A percentile compares a stretch with the other conserved stretches of the same genome.
These are phyloP conservation scores for Aristolochia californica DNA, from an alignment of 164 flowering plant genomes.

Conservation along the genomic window DNA sequence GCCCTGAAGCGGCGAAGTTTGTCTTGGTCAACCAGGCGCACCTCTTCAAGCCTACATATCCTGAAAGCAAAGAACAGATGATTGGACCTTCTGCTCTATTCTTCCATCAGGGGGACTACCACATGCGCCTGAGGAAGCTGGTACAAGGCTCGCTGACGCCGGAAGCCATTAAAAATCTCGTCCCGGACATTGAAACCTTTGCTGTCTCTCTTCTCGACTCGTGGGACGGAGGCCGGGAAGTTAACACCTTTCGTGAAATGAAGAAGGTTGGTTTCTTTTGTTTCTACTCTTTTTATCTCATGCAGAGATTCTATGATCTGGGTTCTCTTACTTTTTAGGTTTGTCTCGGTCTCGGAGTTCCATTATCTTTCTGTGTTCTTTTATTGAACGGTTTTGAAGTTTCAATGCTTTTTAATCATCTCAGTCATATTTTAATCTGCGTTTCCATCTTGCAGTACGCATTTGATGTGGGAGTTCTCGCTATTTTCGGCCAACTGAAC, in stretches of 20 bases:
- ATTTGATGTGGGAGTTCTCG: conserved; percentile 57
- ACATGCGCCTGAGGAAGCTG: conserved; percentile 49
- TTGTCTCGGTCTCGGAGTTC: background rate
- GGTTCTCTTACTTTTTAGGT: background rate
- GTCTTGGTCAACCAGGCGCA: conserved; percentile 63
- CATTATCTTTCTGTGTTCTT: background rate
- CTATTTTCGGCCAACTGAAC: conserved; percentile 47
- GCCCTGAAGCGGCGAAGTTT: conserved; percentile 69
- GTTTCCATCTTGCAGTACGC: conserved; percentile 37
- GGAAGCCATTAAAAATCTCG: conserved; percentile 31
- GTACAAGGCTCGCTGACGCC: conserved; percentile 53
- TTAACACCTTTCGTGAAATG: conserved; percentile 67
- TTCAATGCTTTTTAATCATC: background rate
- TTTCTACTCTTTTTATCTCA: conserved; percentile 7
- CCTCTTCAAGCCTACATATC: conserved; percentile 88
- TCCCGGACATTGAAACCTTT: conserved; percentile 35
- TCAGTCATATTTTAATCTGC: background rate
- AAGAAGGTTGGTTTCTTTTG: conserved; percentile 43
- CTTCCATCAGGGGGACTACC: conserved; percentile 80
- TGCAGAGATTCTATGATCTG: background rate
- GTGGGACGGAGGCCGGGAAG: conserved; percentile 36
- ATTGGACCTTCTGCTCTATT: conserved; percentile 78
- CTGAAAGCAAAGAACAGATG: conserved; percentile 62
- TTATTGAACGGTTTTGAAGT: conserved; percentile 3
- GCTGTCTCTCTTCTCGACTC: conserved; percentile 35